phyloP scores from a whole-genome alignment of 805 yeast species.

The Ogataea naganishii region DNA sequence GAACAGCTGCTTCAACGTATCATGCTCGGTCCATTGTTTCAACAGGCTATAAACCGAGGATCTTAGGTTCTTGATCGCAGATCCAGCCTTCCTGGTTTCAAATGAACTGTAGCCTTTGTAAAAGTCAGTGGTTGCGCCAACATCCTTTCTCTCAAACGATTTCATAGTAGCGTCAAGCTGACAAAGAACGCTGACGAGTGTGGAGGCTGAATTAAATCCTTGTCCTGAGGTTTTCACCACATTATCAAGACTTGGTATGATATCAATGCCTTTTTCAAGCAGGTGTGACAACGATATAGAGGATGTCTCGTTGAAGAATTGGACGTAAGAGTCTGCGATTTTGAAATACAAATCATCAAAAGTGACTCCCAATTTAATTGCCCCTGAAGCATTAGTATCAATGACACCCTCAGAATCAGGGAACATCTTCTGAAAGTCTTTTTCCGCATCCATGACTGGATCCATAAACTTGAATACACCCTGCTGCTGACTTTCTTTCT shows the following conservation, averaged over 20 bases:
- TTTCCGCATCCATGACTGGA: conserved; percentile 58
- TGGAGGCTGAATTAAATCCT: conserved; percentile 18
- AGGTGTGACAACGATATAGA: conserved; percentile 16
- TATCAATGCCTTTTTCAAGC: conserved; percentile 31
- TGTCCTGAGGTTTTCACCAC: conserved; percentile 13
- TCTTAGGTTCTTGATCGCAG: conserved; percentile 34
- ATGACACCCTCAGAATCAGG: conserved; percentile 77
- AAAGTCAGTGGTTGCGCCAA: no score
- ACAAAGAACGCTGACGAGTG: conserved; percentile 26
- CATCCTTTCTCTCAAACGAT: conserved; percentile 11
- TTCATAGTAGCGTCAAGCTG: conserved; percentile 26
- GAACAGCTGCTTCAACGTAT: conserved; percentile 63
- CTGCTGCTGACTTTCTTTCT: conserved; percentile 48
- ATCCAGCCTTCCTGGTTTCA: conserved; percentile 56
- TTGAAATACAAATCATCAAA: conserved; percentile 38
- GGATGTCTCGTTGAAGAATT: conserved; percentile 25
- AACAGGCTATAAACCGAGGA: conserved; percentile 38
- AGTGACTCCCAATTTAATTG: conserved; percentile 7
- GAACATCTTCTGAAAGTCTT: conserved; percentile 73
- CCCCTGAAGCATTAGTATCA: conserved; percentile 23
- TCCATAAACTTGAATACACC: conserved; percentile 61
- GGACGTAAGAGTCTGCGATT: conserved; percentile 42
- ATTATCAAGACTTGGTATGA: conserved; percentile 20
- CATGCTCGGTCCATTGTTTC: conserved; percentile 90
- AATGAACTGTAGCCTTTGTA: conserved; percentile 53